Base-by-base conservation (phyloP, 495 filamentous ascomycete genomes). In the Trypethelium eluteriae region DNA sequence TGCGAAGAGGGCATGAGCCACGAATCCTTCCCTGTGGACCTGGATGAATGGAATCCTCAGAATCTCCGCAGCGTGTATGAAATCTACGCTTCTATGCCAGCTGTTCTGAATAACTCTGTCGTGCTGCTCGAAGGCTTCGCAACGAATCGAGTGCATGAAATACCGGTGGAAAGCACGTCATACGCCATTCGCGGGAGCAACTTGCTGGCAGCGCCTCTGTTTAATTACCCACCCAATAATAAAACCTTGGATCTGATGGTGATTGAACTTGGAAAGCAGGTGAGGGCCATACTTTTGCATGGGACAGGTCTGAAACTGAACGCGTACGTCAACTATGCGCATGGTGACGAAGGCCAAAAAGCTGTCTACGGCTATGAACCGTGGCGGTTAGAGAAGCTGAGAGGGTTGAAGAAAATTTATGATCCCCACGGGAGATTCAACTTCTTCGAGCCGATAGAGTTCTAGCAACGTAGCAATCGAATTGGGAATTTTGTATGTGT, bases 261-360 rank as follows among this genome's bases (percentile, higher is more conserved):
- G 4, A 10, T 61, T 4, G 53, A 66, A 35, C 38, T 62, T 62
- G 65, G 65, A 35, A 38, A 66, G 44, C 9, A 41, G 32, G 32
- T 66, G 7, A 34, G 65, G 41, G 34, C 25, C 16, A 44, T n/a
- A 14, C 38, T 66, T 18, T 36, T 66, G 2, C 63, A 63, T n/a
- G 25, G 36, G 9, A 66, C 49, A 11, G 65, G 53, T 9, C 14
- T 39, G 38, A 25, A 38, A 32, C 67, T 75, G 38, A 70, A 72
- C 57, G 73, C 72, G 2, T 84, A 84, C 69, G 75, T 81, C 18
- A 84, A 84, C 66, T 83, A 84, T 70, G 81, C 80, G 3, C 63
- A 70, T 25, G 79, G 77, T 2, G 68, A 78, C 25, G 82, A 85
- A 72, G 66, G 63, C 2, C 64, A 73, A 2, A 69, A 79, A 65